Evolutionary conservation across 2,329 filamentous ascomycete genomes (phyloP), one percentile per base, ranked within the genome.

Genomic region (Bipolaris cookei): DNA sequence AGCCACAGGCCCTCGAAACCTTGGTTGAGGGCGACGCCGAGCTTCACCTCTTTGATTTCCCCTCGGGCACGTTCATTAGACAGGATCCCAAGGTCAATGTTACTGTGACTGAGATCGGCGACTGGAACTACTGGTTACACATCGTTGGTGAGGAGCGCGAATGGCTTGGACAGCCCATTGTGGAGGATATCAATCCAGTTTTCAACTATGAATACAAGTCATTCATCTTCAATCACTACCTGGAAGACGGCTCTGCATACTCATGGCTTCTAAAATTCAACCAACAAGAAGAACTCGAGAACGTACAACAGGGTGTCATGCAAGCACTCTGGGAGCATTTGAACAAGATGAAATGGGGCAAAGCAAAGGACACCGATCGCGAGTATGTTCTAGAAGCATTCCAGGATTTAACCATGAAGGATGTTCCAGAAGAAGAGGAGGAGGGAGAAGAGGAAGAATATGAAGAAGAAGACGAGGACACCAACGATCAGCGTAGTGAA

Each of bases 171-270:
- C 91, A 96, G 63, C 85, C 89, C 2, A 87, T 99, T 28, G 83
- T 92, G 28, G 89, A 91, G 6, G 95, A 99, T 67, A 92, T 98
- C 77, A 98, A 98, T 69, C 95, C 95, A 0, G 93, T 99, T 18
- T 99, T 98, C 82, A 98, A 98, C 79, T 98, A 97, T 65, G 95
- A 99, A 76, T 98, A 94, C 69, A 83, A 97, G n/a, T 98, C 94
- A 0, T 98, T 98, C 75, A 97, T 99, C 71, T 99, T 99, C 84
- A 99, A 99, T 71, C 92, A 97, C 74, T 98, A 97, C 75, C 86
- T 90, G 13, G 84, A 88, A 34, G 91, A 97, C 76, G 92, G 93
- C 1, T 90, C 90, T 1, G 94, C 95, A 4, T 96, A 93, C 76
- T 99, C 95, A 1, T 99, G 95, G 94, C 84, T 99, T 13, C 81